Evolutionary conservation across 306 rosid species (phyloP), one percentile per base, ranked within the genome.

Genomic region (Vicia faba): DNA sequence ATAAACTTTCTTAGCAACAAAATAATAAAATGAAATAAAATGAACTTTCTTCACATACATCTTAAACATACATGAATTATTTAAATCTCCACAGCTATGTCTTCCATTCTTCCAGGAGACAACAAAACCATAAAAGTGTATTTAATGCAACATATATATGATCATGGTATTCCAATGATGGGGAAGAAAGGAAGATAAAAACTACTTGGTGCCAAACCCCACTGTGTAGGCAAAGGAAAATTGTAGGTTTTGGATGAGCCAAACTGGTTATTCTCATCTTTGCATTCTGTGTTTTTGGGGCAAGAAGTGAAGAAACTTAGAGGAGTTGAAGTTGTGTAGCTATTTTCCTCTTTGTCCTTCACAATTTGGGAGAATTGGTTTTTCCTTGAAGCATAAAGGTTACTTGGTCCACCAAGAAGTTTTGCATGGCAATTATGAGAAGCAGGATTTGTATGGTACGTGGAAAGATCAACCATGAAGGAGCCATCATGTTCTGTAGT

Each of bases 161-260:
- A 46, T 81, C 77, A 92, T n/a, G 98, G 98, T 46, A 92, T 83
- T 75, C 98, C 98, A 23, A 89, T 89, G 69, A 92, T 92, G 23
- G 98, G 98, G 72, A 89, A 5, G 82, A 79, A 85, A 45, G 96
- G 98, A 25, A 87, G 1, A 55, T 86, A 92, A 39, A 41, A 80
- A 86, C 96, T 87, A 2, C 80, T 44, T 0, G 98, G 98, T 31
- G 98, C 93, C 70, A 92, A 75, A 4, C 98, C 96, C 96, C 96
- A 92, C 65, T 80, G 84, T 0, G 69, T 81, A 33, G 98, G 96
- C 57, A 92, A 35, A 38, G 96, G 98, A 13, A 92, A 44, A 78
- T 92, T 50, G 2, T 84, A 1, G 8, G 86, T 87, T 73, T 89
- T 84, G 56, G 96, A 89, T 2, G 96, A 86, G 29, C 67, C 81